Base-by-base conservation (phyloP, 2,329 filamentous ascomycete species). In the Colletotrichum gigasporum region DNA sequence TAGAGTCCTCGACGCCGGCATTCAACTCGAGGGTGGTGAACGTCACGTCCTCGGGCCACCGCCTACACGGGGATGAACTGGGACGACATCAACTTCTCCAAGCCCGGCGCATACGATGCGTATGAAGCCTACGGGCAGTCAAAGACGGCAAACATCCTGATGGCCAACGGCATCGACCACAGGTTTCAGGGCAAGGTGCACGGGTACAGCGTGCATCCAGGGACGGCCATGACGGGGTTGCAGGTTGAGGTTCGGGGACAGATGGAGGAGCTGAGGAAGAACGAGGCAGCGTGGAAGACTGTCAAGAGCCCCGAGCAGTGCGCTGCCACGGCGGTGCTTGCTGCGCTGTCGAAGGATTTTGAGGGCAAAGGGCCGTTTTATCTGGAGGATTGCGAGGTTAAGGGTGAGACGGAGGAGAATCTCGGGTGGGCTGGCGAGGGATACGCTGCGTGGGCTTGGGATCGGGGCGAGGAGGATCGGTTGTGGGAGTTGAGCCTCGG, bases 141-240 rank as follows among this genome's bases (percentile, higher is more conserved):
- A 51, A 85, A 85, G 67, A 75, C 76, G 0, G 81, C 82, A 7
- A 83, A 81, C 63, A 78, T 85, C 50, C 82, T 77, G 58, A 78
- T 81, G 69, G 76, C 81, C 5, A 83, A 80, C 66, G 75, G 81
- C 56, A 77, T 85, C 26, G 81, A 84, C 24, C 76, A 81, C 9
- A 16, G 20, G 4, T 61, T 9, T 3, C 10, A 45, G 30, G 37
- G 2, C 11, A 22, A 14, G 30, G 37, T 45, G 5, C 20, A 24
- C 18, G 20, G 41, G 4, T 39, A 39, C 4, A 41, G 50, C 34
- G 18, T 58, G 0, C 54, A 58, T 16, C 32, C 42, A 14, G 54
- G 54, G 5, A 48, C 30, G 20, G 42, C 42, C 4, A 18, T 47
- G 14, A 58, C 54, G 18, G 53, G 41, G 11, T 20, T 57, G 3